phyloP scores from a whole-genome alignment of 176 grass and related monocot species.

The Zoysia pacifica region DNA sequence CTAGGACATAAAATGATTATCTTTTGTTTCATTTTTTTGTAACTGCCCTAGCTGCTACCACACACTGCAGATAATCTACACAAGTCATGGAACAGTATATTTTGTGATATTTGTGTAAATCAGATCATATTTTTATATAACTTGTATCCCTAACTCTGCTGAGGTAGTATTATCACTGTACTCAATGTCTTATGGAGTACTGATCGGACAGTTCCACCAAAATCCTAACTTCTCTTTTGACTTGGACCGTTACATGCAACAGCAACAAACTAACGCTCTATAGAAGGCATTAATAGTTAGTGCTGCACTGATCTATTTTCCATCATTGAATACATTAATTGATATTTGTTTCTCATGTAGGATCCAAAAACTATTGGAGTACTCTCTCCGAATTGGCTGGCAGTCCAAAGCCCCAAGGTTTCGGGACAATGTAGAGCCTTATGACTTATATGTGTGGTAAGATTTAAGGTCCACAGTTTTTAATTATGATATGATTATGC shows the following conservation, averaged over 20 bases:
- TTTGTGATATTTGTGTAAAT: neutral
- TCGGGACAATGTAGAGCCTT: neutral
- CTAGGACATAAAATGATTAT: neutral
- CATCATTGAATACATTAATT: conserved; percentile 34
- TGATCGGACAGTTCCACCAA: conserved; percentile 17
- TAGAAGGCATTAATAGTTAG: conserved; percentile 21
- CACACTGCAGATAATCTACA: neutral
- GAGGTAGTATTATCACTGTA: neutral
- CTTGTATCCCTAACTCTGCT: neutral
- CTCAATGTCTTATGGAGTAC: neutral
- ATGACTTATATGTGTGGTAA: neutral
- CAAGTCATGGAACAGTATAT: neutral
- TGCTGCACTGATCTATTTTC: conserved; percentile 16
- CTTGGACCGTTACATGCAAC: conserved; percentile 16
- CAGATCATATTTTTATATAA: neutral
- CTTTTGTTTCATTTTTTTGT: neutral
- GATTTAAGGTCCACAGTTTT: neutral
- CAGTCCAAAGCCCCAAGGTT: neutral
- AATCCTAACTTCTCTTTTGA: conserved; percentile 20
- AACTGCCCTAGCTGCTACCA: neutral
- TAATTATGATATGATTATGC: neutral
- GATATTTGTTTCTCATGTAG: conserved; percentile 13
- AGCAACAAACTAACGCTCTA: conserved; percentile 6
- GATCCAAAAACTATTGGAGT: conserved; percentile 15
- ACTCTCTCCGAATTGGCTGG: neutral